Percentiles rank a stretch among this genome's conserved stretches.
Evolutionary conservation across 2,329 filamentous ascomycete species (phyloP).

Genomic region (Neopestalotiopsis clavispora): DNA sequence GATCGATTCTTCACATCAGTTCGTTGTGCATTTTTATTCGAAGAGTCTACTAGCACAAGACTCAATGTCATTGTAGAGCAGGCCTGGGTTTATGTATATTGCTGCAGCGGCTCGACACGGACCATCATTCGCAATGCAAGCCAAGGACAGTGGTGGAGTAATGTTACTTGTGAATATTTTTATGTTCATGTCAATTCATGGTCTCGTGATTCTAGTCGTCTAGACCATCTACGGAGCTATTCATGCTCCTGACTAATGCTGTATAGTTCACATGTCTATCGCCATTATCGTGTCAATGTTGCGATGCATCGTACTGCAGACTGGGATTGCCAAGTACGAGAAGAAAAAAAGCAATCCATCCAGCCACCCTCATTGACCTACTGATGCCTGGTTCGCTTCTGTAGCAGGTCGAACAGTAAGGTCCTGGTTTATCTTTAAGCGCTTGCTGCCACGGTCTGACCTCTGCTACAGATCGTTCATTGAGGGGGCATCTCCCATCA

Average conservation of each 20-base stretch:
- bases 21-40: no score
- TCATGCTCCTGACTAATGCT: background rate
- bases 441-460: no score
- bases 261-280: background rate
- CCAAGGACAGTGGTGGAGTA: background rate
- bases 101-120: background rate
- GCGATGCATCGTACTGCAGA: background rate
- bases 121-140: background rate
- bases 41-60: no score
- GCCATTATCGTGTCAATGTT: background rate
- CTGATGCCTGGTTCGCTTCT: no score
- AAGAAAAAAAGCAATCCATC: no score
- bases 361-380: no score
- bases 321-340: background rate
- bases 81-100: no score
- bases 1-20: no score
- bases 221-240: constrained; percentile 3
- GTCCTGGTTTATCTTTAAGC: no score
- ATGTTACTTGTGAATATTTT: background rate
- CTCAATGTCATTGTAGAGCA: no score
- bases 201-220: constrained; percentile 9
- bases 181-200: constrained; percentile 5
- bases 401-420: no score
- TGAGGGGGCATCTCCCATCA: constrained; percentile 54
- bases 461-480: background rate